phyloP scores from a whole-genome alignment of 371 early-diverging fungal species.

The Phascolomyces articulosus region DNA sequence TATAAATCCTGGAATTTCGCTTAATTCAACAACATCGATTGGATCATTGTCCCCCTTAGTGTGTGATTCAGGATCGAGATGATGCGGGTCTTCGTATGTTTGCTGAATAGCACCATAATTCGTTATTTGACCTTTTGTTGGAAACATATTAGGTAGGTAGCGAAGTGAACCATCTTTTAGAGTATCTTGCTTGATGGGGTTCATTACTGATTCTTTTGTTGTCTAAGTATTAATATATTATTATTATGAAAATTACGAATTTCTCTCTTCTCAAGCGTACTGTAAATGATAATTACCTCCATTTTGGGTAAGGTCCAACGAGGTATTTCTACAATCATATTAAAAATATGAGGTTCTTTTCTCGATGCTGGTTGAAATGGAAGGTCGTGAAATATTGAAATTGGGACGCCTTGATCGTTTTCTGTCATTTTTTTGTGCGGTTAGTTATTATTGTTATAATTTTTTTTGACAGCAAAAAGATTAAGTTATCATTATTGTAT shows the following conservation, averaged over 20 bases:
- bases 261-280: too few relatives aligned
- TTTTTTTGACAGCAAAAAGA: too few relatives aligned
- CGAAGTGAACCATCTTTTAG: conserved; percentile 97
- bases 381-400: conserved; percentile 15
- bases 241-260: too few relatives aligned
- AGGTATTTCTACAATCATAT: conserved; percentile 99
- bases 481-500: too few relatives aligned
- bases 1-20: conserved; percentile 75
- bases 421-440: not conserved
- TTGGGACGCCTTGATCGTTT: conserved; percentile 10
- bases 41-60: conserved; percentile 96
- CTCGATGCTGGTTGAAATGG: conserved; percentile 8
- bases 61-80: conserved; percentile 82
- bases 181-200: conserved; percentile 99
- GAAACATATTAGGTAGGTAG: conserved; percentile 98
- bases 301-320: conserved; percentile 99
- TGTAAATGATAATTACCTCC: conserved; percentile 88
- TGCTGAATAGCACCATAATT: conserved; percentile 99
- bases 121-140: conserved; percentile 99
- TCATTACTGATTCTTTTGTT: conserved; percentile 56
- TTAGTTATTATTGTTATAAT: not conserved
- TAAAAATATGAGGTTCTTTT: conserved; percentile 28
- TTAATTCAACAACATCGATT: conserved; percentile 95
- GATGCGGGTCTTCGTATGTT: conserved; percentile 98
- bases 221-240: not conserved